A percentile compares a stretch with the other conserved stretches of the same genome.
These are phyloP conservation scores for Lodderomyces margitis DNA, from an alignment of 1,139 yeast species.

Conservation along the genomic window DNA sequence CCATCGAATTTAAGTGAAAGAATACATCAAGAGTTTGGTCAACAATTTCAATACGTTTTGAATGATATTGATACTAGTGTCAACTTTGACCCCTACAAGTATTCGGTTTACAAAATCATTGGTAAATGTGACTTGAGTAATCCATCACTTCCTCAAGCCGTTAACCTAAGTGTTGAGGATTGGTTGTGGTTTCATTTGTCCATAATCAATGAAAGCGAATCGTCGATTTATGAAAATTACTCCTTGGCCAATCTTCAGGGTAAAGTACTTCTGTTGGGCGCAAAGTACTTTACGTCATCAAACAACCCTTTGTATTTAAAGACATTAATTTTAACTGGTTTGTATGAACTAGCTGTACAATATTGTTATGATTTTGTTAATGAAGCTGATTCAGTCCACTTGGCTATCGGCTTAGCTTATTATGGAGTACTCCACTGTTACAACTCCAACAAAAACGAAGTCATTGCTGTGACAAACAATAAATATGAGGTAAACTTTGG, in stretches of 20 bases:
- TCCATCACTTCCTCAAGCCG: slow-evolving; percentile 68
- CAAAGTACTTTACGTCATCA: slow-evolving; percentile 56
- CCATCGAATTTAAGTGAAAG: slow-evolving; percentile 69
- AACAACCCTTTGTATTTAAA: slow-evolving; percentile 77
- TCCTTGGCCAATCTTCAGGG: slow-evolving; percentile 72
- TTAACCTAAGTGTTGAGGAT: slow-evolving; percentile 84
- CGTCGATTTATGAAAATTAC: slow-evolving; percentile 64
- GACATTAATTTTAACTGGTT: slow-evolving; percentile 70
- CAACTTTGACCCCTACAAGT: slow-evolving; percentile 80
- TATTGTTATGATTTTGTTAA: slow-evolving; percentile 60
- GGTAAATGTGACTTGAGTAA: slow-evolving; percentile 86
- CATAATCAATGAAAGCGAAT: slow-evolving; percentile 57
- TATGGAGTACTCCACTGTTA: slow-evolving; percentile 67
- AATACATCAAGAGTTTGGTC: slow-evolving; percentile 78
- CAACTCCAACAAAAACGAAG: slow-evolving; percentile 27
- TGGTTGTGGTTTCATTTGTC: slow-evolving; percentile 95
- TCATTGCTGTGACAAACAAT: slow-evolving; percentile 32
- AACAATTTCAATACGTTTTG: slow-evolving; percentile 70
- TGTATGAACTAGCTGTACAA: slow-evolving; percentile 79
- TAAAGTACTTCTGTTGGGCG: slow-evolving; percentile 69
- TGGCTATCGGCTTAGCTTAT: slow-evolving; percentile 78
- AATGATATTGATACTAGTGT: slow-evolving; percentile 47
- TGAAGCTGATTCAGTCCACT: slow-evolving; percentile 87
- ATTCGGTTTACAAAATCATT: slow-evolving; percentile 84
- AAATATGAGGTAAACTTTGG: slow-evolving; percentile 54